Evolutionary conservation across 108 stramenopile species (phyloP).

Genomic region (Conticribra weissflogii): DNA sequence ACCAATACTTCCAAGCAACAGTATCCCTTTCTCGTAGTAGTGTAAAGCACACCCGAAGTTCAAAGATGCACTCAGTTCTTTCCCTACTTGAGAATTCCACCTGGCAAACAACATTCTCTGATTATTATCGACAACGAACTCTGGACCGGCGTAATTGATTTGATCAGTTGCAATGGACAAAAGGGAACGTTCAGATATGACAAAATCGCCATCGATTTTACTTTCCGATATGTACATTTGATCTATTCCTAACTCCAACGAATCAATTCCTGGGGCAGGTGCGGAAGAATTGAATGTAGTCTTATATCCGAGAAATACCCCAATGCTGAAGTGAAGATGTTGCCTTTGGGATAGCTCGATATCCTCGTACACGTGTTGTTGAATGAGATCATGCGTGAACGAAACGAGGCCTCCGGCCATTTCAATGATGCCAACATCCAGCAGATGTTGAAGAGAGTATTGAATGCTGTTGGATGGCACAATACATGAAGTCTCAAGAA

Average conservation of each 20-base stretch:
- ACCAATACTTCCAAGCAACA: neutral
- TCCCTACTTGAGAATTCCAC: slow-evolving; percentile 11
- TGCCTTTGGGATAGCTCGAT: neutral
- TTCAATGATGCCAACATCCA: slow-evolving; percentile 16
- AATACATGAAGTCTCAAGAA: neutral
- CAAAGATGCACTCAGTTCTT: neutral
- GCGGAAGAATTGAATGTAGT: neutral
- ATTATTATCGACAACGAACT: neutral
- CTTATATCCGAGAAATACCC: neutral
- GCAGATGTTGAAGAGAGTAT: neutral
- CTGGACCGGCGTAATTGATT: slow-evolving; percentile 1
- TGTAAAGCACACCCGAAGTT: slow-evolving; percentile 12
- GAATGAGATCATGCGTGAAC: slow-evolving; percentile 34
- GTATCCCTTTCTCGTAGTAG: slow-evolving; percentile 19
- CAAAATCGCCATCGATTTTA: neutral
- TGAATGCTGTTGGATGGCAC: neutral
- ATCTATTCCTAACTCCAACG: neutral
- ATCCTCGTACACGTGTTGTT: slow-evolving; percentile 14
- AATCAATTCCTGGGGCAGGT: neutral
- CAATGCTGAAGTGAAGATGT: slow-evolving; percentile 9
- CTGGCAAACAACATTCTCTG: slow-evolving; percentile 5
- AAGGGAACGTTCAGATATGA: neutral
- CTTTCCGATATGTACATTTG: neutral
- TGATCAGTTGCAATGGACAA: slow-evolving; percentile 11
- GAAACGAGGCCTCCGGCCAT: slow-evolving; percentile 2